These are phyloP conservation scores for Magnolia kwangsiensis DNA, from an alignment of 164 flowering plant genomes.

Conservation along the genomic window DNA sequence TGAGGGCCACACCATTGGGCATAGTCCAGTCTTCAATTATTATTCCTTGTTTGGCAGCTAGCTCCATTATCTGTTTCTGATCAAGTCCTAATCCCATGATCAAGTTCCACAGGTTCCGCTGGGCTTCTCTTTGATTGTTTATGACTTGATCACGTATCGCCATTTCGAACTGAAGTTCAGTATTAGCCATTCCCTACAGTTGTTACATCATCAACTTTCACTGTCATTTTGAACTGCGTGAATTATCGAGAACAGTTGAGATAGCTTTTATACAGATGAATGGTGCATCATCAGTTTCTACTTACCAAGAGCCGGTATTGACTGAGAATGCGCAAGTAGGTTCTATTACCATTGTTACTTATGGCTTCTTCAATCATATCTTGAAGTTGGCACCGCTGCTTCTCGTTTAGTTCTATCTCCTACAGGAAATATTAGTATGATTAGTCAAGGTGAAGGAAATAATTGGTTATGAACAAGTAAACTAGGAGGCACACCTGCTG, in stretches of 20 bases:
- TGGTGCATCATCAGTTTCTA: slow-evolving; percentile 1
- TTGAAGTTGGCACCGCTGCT: slow-evolving; percentile 66
- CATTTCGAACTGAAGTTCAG: slow-evolving; percentile 90
- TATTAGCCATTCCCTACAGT: slow-evolving; percentile 81
- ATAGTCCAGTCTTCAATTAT: slow-evolving; percentile 61
- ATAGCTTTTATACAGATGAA: background rate
- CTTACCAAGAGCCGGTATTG: slow-evolving; percentile 86
- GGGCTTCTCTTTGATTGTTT: slow-evolving; percentile 71
- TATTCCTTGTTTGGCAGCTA: slow-evolving; percentile 69
- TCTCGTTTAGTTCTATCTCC: slow-evolving; percentile 90
- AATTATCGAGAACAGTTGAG: background rate
- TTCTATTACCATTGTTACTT: slow-evolving; percentile 69
- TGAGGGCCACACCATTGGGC: slow-evolving; percentile 21
- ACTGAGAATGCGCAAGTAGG: slow-evolving; percentile 78
- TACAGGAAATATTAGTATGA: slow-evolving; percentile 21
- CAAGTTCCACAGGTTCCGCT: slow-evolving; percentile 72
- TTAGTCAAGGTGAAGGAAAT: background rate
- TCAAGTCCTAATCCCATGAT: slow-evolving; percentile 73
- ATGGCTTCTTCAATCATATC: slow-evolving; percentile 81
- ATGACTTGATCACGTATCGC: slow-evolving; percentile 91
- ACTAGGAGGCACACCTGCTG: slow-evolving; percentile 38
- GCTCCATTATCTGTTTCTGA: slow-evolving; percentile 56
- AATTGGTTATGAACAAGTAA: background rate
- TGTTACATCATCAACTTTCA: background rate
- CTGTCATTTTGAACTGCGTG: background rate